Conservation (phyloP, 179 eudicot genomes). For the Heliamphora pulchella region DNA sequence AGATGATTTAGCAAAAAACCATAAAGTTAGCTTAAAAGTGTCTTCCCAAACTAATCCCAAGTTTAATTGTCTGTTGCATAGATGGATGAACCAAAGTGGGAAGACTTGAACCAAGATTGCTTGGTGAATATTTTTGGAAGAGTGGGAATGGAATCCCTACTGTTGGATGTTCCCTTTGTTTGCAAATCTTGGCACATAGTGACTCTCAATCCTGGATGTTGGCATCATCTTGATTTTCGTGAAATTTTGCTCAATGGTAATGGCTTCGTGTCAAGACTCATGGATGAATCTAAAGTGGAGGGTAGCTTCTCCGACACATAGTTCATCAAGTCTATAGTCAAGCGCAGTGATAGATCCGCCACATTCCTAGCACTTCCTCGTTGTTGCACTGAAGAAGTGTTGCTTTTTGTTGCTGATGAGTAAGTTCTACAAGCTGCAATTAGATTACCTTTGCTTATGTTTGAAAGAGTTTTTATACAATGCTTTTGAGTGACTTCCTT, state of each 20-base stretch:
- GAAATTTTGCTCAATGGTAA: not conserved
- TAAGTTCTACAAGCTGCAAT: not conserved
- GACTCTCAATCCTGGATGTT: not conserved
- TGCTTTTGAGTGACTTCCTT: no score
- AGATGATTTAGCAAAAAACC: no score
- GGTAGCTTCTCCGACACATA: not conserved
- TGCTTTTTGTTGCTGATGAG: conserved; percentile 1
- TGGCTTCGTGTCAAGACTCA: not conserved
- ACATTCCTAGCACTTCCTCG: not conserved
- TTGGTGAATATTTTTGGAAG: conserved; percentile 13
- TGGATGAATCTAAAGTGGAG: not conserved
- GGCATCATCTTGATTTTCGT: conserved; percentile 6
- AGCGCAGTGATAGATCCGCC: not conserved
- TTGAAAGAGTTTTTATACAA: no score
- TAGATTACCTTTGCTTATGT: no score
- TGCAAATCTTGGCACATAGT: conserved; percentile 13
- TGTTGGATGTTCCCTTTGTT: conserved; percentile 11
- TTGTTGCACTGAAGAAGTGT: not conserved
- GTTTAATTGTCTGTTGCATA: no score
- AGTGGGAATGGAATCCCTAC: not conserved
- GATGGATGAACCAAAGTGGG: conserved; percentile 1
- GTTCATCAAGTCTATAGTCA: not conserved
- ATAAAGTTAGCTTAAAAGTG: no score
- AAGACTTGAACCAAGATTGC: not conserved
- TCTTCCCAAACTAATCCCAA: no score